Percentiles rank a stretch among this genome's conserved stretches.
Conservation (phyloP, 2,329 filamentous ascomycete genomes). For the Diaporthe caulivora region DNA sequence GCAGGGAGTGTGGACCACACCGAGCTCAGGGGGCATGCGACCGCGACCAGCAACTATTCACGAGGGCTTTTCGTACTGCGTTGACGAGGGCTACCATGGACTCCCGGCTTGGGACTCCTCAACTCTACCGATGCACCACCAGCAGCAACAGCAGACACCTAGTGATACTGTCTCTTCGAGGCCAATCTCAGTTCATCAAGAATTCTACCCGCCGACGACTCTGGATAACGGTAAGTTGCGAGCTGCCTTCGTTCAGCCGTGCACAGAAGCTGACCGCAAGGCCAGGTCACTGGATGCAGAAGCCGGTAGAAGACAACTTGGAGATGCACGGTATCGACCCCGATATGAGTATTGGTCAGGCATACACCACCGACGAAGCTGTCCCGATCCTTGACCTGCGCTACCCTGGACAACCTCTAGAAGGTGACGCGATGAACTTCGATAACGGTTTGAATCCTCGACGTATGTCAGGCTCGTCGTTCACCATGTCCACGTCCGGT, state of each 20-base stretch:
- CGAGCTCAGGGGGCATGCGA: constrained; percentile 62
- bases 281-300: constrained; percentile 64
- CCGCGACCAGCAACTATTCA: constrained; percentile 71
- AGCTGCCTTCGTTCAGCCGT: constrained; percentile 39
- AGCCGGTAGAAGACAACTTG: constrained; percentile 68
- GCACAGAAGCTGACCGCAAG: constrained; percentile 43
- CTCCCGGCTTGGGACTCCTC: constrained; percentile 70
- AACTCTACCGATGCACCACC: constrained; percentile 61
- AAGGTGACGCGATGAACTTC: constrained; percentile 63
- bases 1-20: constrained; percentile 67
- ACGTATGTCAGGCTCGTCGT: constrained; percentile 79
- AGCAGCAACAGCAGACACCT: constrained; percentile 49
- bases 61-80: constrained; percentile 71
- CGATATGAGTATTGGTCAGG: constrained; percentile 72
- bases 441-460: constrained; percentile 68
- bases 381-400: constrained; percentile 73
- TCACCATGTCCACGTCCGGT: constrained; percentile 77
- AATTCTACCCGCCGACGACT: constrained; percentile 65
- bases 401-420: constrained; percentile 61
- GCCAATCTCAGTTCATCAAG: constrained; percentile 69
- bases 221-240: constrained; percentile 62
- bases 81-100: constrained; percentile 64
- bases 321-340: constrained; percentile 68
- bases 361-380: constrained; percentile 72
- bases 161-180: constrained; percentile 65